Evolutionary conservation across 2,329 filamentous ascomycete species (phyloP), one percentile per base, ranked within the genome.

Genomic region (Escovopsis weberi): DNA sequence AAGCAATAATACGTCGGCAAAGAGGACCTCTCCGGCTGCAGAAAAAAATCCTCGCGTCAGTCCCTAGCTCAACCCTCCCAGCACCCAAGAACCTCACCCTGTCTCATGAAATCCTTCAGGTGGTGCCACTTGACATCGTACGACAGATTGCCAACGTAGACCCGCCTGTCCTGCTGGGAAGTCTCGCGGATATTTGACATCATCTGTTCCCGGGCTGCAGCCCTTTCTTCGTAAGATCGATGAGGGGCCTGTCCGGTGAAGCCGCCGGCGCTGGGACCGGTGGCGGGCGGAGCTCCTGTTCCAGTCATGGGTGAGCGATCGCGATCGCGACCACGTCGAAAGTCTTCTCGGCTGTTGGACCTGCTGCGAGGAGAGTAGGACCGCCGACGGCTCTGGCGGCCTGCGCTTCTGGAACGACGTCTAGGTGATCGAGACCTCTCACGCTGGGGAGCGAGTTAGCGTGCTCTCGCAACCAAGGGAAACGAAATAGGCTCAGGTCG

Each of bases 81-180:
- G 46, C 47, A 47, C 23, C 19, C 41, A 28, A 53, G 49, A 51
- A 53, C 52, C 82, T 72, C 73, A 96, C 91, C 89, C 79, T 94
- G 86, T 77, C 91, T 84, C 91, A 98, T 98, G 63, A 96, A 96
- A 71, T 98, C 91, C 73, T 98, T 98, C 50, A 98, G 78, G 60
- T 96, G 91, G 72, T 96, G 89, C 91, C 91, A 98, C 73, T 98
- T 98, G 64, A 98, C 91, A 73, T 98, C 91, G 72, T 98, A 98
- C 40, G 88, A 91, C 55, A 98, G 75, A 63, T 98, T 98, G 66
- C 91, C 91, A 62, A 98, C 91, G 64, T 98, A 98, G 77, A 98
- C 91, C 53, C 91, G 88, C 60, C 91, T 89, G 74, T 98, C 91
- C 68, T 98, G 91, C 64, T 96, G 91, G 48, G 91, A 96, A 38